Evolutionary conservation across 2,329 filamentous ascomycete species (phyloP), one percentile per base, ranked within the genome.

Genomic region (Ophiostoma sp.): DNA sequence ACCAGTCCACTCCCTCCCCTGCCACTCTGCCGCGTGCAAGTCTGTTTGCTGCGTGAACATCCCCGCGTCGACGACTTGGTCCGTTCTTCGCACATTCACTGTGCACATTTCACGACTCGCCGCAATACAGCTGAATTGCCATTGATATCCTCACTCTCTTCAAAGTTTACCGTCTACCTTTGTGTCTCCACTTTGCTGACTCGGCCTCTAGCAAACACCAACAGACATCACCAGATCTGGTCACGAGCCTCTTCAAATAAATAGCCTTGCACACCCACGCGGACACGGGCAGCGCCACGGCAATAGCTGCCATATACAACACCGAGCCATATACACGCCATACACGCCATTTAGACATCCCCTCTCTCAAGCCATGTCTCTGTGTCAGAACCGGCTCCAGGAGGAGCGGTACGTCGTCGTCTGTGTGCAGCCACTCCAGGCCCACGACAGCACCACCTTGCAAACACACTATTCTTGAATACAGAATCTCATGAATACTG

Each of bases 321-420:
- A 31, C 13, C 57, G 31, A 27, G 54, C 27, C 11, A 60, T 31
- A 60, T 17, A 31, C 27, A 64, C 4, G 41, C 62, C 62, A 23
- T 13, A 39, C 17, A 67, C 39, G 8, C 11, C 4, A 20, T 20
- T 13, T 33, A 62, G 27, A 62, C 15, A 35, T 13, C 17, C 57
- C 57, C 13, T 62, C 4, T 17, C 4, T 17, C 20, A 3, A 68
- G 79, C 70, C 72, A 97, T 97, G 93, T 90, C 93, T 75, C 86
- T 98, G 68, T 97, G 93, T 78, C 88, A 91, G 77, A 96, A 96
- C 78, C 87, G 94, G 72, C 85, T 97, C 54, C 90, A 93, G 74
- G 93, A 96, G 80, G 93, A 97, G 83, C 85, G 93, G 92, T 94
- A 85, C 74, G 86, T 80, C 60, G 15, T 67, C 3, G 23, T 20